Conservation (phyloP, 176 grass and related monocot species). For the Otatea glauca region DNA sequence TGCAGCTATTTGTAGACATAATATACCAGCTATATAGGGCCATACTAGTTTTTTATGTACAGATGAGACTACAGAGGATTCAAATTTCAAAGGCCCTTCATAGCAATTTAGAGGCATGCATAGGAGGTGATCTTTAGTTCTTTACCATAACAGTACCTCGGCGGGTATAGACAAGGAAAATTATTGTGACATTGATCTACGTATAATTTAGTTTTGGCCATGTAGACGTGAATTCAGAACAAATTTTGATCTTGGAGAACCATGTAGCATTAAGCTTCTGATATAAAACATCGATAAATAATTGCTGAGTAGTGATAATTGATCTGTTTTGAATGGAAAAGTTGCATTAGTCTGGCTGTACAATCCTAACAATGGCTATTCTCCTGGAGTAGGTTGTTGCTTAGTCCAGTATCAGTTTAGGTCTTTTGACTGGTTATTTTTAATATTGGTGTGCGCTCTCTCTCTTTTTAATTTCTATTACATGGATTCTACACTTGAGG, state of each 20-base stretch:
- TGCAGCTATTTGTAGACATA: neutral
- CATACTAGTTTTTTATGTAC: neutral
- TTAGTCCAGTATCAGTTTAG: conserved; percentile 16
- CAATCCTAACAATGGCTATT: neutral
- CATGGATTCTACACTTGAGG: neutral
- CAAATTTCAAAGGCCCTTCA: neutral
- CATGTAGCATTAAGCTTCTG: neutral
- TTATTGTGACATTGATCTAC: neutral
- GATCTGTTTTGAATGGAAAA: neutral
- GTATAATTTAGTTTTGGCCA: neutral
- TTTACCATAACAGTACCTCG: neutral
- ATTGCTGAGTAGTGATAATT: neutral
- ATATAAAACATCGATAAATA: neutral
- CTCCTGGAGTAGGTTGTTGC: neutral
- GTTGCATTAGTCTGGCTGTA: neutral
- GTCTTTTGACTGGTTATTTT: neutral
- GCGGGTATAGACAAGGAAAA: neutral
- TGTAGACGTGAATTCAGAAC: neutral
- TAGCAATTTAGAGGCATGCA: neutral
- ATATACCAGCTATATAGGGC: neutral
- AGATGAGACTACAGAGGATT: neutral
- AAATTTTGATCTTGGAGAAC: neutral
- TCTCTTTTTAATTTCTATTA: neutral
- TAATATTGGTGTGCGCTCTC: neutral
- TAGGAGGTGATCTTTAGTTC: neutral